Conservation (phyloP, 345 rosid genomes). For the Kernera saxatilis region DNA sequence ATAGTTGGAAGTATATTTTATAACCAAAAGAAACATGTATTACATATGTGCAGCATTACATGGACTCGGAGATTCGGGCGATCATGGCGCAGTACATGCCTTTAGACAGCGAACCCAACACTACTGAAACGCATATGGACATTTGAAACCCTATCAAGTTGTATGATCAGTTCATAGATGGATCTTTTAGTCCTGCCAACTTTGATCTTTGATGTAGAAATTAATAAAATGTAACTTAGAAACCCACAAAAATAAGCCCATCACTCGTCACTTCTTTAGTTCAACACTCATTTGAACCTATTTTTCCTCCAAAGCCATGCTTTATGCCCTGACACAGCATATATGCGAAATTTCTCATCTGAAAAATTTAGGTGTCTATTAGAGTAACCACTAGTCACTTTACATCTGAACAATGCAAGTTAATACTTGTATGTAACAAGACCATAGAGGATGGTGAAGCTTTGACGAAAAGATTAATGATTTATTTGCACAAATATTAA, state of each 20-base stretch:
- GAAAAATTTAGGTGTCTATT: neutral
- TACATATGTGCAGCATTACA: neutral
- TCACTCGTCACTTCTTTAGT: too few relatives aligned
- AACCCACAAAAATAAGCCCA: neutral
- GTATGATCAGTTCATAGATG: neutral
- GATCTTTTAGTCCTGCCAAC: neutral
- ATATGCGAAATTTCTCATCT: neutral
- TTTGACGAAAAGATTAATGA: too few relatives aligned
- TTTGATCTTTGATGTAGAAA: neutral
- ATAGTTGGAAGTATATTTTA: neutral
- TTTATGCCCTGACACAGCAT: neutral
- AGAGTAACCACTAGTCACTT: neutral
- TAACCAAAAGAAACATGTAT: neutral
- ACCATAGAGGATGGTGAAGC: neutral
- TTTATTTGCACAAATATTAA: too few relatives aligned
- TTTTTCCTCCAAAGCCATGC: too few relatives aligned
- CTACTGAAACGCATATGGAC: neutral
- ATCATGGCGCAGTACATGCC: slow-evolving; percentile 14
- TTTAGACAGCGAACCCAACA: neutral
- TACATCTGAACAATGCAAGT: neutral
- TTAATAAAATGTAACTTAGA: neutral
- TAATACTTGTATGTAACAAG: neutral
- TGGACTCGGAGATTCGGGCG: slow-evolving; percentile 5
- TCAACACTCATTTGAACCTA: neutral
- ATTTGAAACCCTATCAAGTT: neutral